These are phyloP conservation scores for Heimioporus punctisporus DNA, from an alignment of 1,284 basidiomycete species.

Conservation along the genomic window DNA sequence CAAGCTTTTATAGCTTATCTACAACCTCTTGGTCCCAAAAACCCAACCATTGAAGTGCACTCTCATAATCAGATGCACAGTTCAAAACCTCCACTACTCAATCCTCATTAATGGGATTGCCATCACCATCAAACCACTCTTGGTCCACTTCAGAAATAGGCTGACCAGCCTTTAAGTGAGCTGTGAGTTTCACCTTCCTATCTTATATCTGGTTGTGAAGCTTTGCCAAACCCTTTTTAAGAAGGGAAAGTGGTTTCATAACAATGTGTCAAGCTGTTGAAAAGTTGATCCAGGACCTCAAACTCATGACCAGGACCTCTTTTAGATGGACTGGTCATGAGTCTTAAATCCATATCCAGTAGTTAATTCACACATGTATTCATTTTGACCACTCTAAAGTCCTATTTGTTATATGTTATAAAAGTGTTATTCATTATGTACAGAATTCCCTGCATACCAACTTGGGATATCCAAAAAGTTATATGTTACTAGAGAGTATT, in stretches of 20 bases:
- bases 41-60: neutral
- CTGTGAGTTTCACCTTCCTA: neutral
- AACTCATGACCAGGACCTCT: too few species aligned
- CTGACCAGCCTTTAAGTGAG: neutral
- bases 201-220: neutral
- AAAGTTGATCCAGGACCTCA: too few species aligned
- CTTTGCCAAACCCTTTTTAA: constrained; percentile 5
- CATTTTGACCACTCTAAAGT: too few species aligned
- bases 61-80: neutral
- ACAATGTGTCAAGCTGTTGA: too few species aligned
- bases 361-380: too few species aligned
- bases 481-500: too few species aligned
- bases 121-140: neutral
- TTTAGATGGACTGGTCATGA: too few species aligned
- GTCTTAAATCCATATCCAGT: too few species aligned
- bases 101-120: constrained; percentile 11
- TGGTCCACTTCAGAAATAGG: neutral
- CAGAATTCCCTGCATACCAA: too few species aligned
- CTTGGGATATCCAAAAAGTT: too few species aligned
- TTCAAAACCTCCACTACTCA: neutral
- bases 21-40: neutral
- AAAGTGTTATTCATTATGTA: too few species aligned
- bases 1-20: neutral
- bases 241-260: constrained; percentile 5
- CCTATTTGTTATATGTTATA: too few species aligned